Evolutionary conservation across 2,329 filamentous ascomycete species (phyloP), one percentile per base, ranked within the genome.

Genomic region (Pezicula rhizophila): DNA sequence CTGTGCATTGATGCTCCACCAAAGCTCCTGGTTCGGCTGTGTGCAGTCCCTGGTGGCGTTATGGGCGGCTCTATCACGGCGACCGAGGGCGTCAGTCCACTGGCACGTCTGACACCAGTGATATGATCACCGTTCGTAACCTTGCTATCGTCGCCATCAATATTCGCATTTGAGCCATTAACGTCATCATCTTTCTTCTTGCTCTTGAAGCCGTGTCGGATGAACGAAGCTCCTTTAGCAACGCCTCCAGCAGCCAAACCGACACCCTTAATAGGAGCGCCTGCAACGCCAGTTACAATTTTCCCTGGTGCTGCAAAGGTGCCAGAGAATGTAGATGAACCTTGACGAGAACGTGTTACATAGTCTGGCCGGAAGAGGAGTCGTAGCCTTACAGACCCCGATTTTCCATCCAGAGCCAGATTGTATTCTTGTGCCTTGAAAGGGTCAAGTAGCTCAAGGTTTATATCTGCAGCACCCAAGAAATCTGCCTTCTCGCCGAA

Each of bases 401-500:
- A 95, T 68, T 96, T 95, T 26, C 93, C 93, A 61, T 96, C 89
- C 2, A 99, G 76, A 1, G 78, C 71, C 26, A 95, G 79, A 10
- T 75, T 81, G 28, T 89, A 75, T 64, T 95, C 89, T 59, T 87
- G 81, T 10, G 82, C 79, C 63, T 79, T 79, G 75, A 97, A 96
- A 0, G 93, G 93, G 59, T 96, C 89, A 7, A 99, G 75, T 28
- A 82, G 69, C 44, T 85, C 81, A 14, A 99, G 77, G 58, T 89
- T 83, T 62, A 99, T 89, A 4, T 73, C 70, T 0, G 89, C 77
- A 51, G 76, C 78, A 40, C 93, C 93, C n/a, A 99, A 72, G 65
- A 86, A 87, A 67, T 99, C 93, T 1, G 91, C 89, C 68, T 91
- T 92, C 66, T 95, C 90, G 42, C 89, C 92, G 73, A 97, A 95